Base-by-base conservation (phyloP, 1,284 basidiomycete genomes). In the Mycena sp. region DNA sequence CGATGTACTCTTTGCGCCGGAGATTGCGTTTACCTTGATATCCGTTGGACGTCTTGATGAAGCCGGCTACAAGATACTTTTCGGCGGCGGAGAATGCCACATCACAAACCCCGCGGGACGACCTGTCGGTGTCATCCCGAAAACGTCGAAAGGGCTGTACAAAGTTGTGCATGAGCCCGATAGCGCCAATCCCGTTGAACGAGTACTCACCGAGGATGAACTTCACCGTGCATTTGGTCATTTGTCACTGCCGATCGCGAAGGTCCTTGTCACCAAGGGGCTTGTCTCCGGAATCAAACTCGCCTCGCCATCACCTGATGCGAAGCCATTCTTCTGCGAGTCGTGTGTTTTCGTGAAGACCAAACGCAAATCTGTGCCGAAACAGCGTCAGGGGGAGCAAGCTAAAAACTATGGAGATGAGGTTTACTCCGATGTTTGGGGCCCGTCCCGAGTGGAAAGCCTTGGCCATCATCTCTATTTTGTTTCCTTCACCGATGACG, bases 371-470 rank as follows among this genome's bases (percentile, higher is more conserved):
- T 56, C 73, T 2, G 64, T 77, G 21, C 57, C 65, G 23, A 75
- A 74, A 57, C 67, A 64, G 25, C 64, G 72, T 4, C 48, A 72
- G 53, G 73, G 66, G 0, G 65, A 67, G 16, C 55, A 65, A 23
- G 72, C 73, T 4, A 63, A 58, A 40, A 53, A 65, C 12, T 69
- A 78, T 60, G 78, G 78, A 0, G 76, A 78, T 38, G 68, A 77
- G 4, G 67, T 78, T n/a, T 74, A 78, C 54, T 71, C 70, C 6
- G 78, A 83, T 57, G 37, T 79, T 7, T 81, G 79, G 80, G 80
- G 79, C 25, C 74, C 74, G 29, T 56, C 76, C 10, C 67, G 49
- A 1, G 61, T 69, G 2, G 44, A 64, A 46, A 72, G 72, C 1
- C 35, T 74, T 6, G 41, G 68, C 4, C 67, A 71, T 1, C 57